phyloP scores from a whole-genome alignment of 805 yeast genomes.

The Wickerhamiella azymoides region DNA sequence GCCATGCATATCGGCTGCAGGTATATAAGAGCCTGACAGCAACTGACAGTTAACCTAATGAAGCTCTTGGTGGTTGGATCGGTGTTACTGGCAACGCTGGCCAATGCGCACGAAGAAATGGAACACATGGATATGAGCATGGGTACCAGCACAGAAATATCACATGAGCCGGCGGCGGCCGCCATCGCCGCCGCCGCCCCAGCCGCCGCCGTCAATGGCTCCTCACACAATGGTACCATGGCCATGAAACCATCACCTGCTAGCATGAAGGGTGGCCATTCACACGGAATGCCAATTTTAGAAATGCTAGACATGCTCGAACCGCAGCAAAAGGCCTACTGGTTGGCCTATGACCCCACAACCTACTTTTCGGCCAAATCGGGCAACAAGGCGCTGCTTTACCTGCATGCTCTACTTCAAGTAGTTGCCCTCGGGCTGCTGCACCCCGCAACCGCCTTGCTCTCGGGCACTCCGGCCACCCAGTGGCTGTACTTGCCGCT shows the following conservation, averaged over 20 bases:
- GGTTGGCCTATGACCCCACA: slow-evolving; percentile 70
- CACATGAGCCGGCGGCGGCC: neutral
- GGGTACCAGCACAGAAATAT: neutral
- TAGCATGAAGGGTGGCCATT: neutral
- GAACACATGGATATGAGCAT: neutral
- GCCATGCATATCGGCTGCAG: neutral
- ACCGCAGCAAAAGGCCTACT: slow-evolving; percentile 59
- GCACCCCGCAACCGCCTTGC: slow-evolving; percentile 55
- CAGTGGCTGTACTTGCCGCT: slow-evolving; percentile 40
- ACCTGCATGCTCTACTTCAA: slow-evolving; percentile 38
- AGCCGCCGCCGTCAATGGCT: neutral
- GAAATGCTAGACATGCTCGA: slow-evolving; percentile 40
- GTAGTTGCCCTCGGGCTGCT: slow-evolving; percentile 35
- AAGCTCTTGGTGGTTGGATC: neutral
- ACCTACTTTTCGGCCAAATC: slow-evolving; percentile 41
- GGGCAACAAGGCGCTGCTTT: slow-evolving; percentile 38
- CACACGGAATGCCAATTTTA: slow-evolving; percentile 33
- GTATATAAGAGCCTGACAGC: neutral
- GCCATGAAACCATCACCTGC: slow-evolving; percentile 2
- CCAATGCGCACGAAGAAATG: slow-evolving; percentile 3
- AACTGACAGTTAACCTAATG: neutral
- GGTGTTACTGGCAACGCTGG: neutral
- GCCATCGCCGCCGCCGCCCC: neutral
- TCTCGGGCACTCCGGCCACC: slow-evolving; percentile 44
- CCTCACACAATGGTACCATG: neutral